Evolutionary conservation across 345 rosid genomes (phyloP).

Genomic region (Ailanthus altissimus): DNA sequence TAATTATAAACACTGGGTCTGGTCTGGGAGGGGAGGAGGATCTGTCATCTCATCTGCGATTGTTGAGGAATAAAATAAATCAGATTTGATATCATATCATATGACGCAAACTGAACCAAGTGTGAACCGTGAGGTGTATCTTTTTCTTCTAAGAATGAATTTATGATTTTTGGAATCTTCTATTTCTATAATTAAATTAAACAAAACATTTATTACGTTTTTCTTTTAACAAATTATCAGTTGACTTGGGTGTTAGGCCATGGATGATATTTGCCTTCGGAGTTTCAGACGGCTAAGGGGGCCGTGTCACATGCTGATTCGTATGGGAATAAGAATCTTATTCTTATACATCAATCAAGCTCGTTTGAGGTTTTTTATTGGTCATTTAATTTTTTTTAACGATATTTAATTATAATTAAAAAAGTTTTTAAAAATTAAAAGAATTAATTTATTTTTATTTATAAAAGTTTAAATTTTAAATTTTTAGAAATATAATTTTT

Average conservation of each 20-base stretch:
- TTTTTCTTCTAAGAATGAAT: not conserved
- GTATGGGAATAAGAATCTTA: not conserved
- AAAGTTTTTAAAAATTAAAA: too few species aligned
- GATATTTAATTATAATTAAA: too few species aligned
- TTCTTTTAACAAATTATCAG: not conserved
- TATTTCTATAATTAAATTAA: not conserved
- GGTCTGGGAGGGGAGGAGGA: slow-evolving; percentile 16
- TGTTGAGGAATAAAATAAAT: slow-evolving; percentile 13
- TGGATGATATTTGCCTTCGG: not conserved
- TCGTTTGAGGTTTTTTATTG: too few species aligned
- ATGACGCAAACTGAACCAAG: too few species aligned
- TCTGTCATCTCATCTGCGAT: too few species aligned
- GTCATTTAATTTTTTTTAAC: too few species aligned
- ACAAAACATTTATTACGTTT: too few species aligned
- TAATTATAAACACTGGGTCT: not conserved
- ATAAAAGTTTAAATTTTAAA: too few species aligned
- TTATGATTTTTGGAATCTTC: slow-evolving; percentile 23
- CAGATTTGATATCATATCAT: not conserved
- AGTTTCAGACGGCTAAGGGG: not conserved
- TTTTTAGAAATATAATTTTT: too few species aligned
- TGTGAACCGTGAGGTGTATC: not conserved
- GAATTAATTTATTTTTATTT: too few species aligned
- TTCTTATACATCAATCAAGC: too few species aligned
- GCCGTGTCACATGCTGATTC: not conserved
- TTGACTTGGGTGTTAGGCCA: not conserved